These are phyloP conservation scores for Coemansia furcata DNA, from an alignment of 192 early-diverging fungal species.

Conservation along the genomic window DNA sequence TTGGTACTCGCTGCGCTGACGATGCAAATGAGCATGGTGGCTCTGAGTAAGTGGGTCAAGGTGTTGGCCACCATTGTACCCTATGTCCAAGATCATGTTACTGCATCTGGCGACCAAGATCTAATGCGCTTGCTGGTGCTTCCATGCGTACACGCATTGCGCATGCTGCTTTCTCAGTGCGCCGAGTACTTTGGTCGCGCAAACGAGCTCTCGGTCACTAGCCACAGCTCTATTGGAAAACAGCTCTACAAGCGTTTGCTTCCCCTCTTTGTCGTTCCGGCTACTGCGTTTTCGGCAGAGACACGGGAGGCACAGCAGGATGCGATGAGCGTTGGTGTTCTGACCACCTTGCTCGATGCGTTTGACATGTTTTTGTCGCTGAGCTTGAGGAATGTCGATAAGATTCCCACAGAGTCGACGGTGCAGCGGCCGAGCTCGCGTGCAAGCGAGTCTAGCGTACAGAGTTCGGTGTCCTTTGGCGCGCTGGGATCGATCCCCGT, in stretches of 20 bases:
- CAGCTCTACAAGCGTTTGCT: conserved; percentile 22
- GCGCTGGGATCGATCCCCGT: conserved; percentile 24
- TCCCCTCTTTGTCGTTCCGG: conserved; percentile 33
- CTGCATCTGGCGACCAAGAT: background rate
- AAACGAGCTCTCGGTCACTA: background rate
- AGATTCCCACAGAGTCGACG: background rate
- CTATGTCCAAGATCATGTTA: conserved; percentile 20
- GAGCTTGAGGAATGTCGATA: conserved; percentile 29
- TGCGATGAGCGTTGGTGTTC: conserved; percentile 20
- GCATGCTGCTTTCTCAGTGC: conserved; percentile 34
- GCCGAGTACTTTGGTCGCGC: conserved; percentile 27
- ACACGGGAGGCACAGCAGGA: background rate
- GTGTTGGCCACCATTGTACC: conserved; percentile 16
- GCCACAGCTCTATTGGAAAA: conserved; percentile 5
- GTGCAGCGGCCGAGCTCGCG: conserved; percentile 24
- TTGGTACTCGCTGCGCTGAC: conserved; percentile 41
- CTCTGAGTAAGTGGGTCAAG: conserved; percentile 36
- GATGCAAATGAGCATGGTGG: conserved; percentile 28
- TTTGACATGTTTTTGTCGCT: conserved; percentile 38
- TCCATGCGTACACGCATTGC: conserved; percentile 38
- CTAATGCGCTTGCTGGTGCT: conserved; percentile 29
- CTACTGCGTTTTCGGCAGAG: background rate
- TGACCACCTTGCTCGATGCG: conserved; percentile 28
- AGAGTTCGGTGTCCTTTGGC: conserved; percentile 4
- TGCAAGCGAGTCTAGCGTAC: conserved; percentile 20